These are phyloP conservation scores for Sugiyamaella chiloensis DNA, from an alignment of 805 yeast species.

Conservation along the genomic window DNA sequence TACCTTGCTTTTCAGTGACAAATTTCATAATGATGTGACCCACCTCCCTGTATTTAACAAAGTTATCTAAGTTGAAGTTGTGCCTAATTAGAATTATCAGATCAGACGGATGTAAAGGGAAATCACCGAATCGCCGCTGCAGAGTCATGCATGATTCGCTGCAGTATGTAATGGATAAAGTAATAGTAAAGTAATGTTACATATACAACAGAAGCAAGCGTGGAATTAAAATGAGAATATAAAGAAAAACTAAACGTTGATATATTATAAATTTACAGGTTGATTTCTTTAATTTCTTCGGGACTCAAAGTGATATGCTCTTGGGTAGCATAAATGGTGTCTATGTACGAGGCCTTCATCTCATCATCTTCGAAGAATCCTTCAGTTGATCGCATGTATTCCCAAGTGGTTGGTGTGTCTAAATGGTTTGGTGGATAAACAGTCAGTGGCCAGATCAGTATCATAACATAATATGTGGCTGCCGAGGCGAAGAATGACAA, in stretches of 20 bases:
- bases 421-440: neutral
- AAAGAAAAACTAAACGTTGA: neutral
- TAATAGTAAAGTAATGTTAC: no score
- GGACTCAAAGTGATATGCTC: neutral
- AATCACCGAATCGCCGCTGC: no score
- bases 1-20: no score
- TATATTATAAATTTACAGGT: neutral
- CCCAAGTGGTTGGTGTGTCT: neutral
- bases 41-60: no score
- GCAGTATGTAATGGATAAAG: no score
- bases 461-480: constrained; percentile 6
- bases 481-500: constrained; percentile 12
- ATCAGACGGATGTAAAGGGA: no score
- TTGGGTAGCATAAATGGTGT: neutral
- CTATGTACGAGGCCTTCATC: neutral
- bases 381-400: neutral
- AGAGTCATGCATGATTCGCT: no score
- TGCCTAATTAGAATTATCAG: no score
- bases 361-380: constrained; percentile 2
- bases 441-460: neutral
- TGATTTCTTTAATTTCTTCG: neutral
- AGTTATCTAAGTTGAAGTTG: no score
- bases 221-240: no score
- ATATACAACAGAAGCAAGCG: no score
- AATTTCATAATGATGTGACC: no score